These are phyloP conservation scores for Aspergillus felis DNA, from an alignment of 2,329 filamentous ascomycete genomes.

Conservation along the genomic window DNA sequence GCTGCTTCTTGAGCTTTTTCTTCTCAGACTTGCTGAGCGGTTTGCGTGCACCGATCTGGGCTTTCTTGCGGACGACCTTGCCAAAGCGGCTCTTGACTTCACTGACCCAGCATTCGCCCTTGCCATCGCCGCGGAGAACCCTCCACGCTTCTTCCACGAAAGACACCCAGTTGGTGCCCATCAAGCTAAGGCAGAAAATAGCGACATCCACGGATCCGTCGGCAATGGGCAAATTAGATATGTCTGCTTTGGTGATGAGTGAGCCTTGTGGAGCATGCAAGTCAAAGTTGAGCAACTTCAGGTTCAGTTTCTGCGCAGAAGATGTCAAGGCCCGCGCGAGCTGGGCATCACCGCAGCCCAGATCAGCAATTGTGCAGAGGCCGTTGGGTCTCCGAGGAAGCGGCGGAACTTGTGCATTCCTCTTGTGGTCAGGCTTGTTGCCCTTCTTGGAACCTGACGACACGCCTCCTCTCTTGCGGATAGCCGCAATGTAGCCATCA, in stretches of 20 bases:
- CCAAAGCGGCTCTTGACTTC: conserved; percentile 95
- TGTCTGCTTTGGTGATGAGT: conserved; percentile 83
- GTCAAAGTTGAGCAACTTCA: conserved; percentile 81
- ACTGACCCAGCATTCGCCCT: conserved; percentile 86
- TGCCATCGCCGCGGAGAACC: conserved; percentile 78
- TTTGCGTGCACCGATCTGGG: conserved; percentile 35
- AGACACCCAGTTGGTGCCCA: conserved; percentile 98
- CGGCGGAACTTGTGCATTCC: conserved; percentile 33
- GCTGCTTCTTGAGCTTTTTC: conserved; percentile 45
- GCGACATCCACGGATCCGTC: conserved; percentile 78
- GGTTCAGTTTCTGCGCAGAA: conserved; percentile 61
- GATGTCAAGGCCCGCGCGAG: conserved; percentile 64
- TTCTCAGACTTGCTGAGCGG: conserved; percentile 39
- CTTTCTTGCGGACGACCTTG: conserved; percentile 47
- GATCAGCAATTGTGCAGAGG: conserved; percentile 75
- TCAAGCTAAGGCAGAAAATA: conserved; percentile 92
- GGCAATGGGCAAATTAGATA: conserved; percentile 72
- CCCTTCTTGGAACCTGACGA: conserved; percentile 37
- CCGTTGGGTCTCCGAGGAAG: conserved; percentile 68
- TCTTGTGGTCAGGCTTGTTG: conserved; percentile 32
- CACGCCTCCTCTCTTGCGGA: conserved; percentile 64
- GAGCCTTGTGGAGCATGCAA: conserved; percentile 67
- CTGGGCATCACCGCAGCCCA: conserved; percentile 89
- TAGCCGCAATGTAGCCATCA: conserved; percentile 72
- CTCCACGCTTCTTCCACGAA: conserved; percentile 96